Percentiles rank a stretch among this genome's conserved stretches.
phyloP scores from a whole-genome alignment of 106 monocot genomes.

The Cymbidium sinense region DNA sequence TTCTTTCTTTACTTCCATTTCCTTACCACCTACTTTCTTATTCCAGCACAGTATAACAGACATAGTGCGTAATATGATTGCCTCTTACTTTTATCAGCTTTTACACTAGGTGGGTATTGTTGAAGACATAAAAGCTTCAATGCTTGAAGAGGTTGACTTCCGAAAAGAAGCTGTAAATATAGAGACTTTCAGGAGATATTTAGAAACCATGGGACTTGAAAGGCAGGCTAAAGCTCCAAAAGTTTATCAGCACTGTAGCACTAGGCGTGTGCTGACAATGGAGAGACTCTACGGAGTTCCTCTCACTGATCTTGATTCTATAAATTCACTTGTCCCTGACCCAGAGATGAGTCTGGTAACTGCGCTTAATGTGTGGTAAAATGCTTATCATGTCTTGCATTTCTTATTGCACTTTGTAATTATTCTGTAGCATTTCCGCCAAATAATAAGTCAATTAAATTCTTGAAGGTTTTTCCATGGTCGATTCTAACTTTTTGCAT shows the following conservation, averaged over 20 bases:
- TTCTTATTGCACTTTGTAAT: not conserved
- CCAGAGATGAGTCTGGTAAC: slow-evolving; percentile 73
- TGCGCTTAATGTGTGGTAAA: slow-evolving; percentile 96
- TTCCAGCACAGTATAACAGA: not conserved
- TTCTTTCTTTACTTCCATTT: not conserved
- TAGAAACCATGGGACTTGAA: slow-evolving; percentile 68
- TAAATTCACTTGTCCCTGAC: slow-evolving; percentile 72
- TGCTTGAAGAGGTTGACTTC: slow-evolving; percentile 97
- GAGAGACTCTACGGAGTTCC: slow-evolving; percentile 97
- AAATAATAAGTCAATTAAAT: not conserved
- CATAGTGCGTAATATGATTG: not conserved
- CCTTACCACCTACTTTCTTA: not conserved
- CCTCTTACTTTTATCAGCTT: slow-evolving; percentile 6
- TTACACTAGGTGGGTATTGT: slow-evolving; percentile 70
- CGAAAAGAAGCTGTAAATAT: slow-evolving; percentile 87
- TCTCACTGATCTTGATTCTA: slow-evolving; percentile 93
- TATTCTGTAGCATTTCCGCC: not conserved
- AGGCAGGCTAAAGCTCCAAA: slow-evolving; percentile 82
- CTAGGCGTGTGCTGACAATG: slow-evolving; percentile 78
- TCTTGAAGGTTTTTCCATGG: not conserved
- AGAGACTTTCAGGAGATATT: slow-evolving; percentile 64
- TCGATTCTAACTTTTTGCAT: not conserved
- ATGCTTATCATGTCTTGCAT: not conserved
- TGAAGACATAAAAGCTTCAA: slow-evolving; percentile 85
- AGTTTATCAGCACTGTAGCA: slow-evolving; percentile 75